Evolutionary conservation across 2,329 filamentous ascomycete species (phyloP).

Genomic region (Exophiala bonariae): DNA sequence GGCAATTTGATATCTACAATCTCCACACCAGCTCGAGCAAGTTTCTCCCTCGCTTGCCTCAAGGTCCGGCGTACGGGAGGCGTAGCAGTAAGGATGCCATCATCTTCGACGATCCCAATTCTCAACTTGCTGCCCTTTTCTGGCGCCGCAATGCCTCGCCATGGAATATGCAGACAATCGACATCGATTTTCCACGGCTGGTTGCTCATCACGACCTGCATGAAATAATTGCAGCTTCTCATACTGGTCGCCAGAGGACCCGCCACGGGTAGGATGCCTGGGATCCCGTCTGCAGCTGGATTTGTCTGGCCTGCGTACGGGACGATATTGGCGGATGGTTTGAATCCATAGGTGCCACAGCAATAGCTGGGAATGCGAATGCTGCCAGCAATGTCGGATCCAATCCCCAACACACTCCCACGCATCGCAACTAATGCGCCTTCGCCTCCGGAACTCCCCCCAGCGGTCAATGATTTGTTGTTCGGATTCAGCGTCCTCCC

Average conservation of each 20-base stretch:
- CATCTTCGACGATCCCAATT: slow-evolving; percentile 41
- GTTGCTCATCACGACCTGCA: slow-evolving; percentile 40
- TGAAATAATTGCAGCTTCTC: slow-evolving; percentile 43
- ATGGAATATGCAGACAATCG: slow-evolving; percentile 15
- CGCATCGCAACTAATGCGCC: slow-evolving; percentile 59
- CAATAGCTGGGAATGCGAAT: slow-evolving; percentile 50
- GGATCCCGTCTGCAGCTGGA: slow-evolving; percentile 44
- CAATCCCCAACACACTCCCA: slow-evolving; percentile 60
- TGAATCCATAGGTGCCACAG: slow-evolving; percentile 51
- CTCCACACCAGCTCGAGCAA: slow-evolving; percentile 42
- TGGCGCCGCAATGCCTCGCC: slow-evolving; percentile 13
- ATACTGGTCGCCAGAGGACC: slow-evolving; percentile 41
- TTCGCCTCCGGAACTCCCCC: slow-evolving; percentile 67
- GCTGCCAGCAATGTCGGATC: slow-evolving; percentile 57
- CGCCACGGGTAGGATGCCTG: slow-evolving; percentile 49
- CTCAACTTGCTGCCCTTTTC: slow-evolving; percentile 31
- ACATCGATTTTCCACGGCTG: slow-evolving; percentile 44
- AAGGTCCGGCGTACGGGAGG: slow-evolving; percentile 40
- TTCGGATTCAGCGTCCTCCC: slow-evolving; percentile 63
- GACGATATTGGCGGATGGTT: slow-evolving; percentile 47
- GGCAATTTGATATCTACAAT: slow-evolving; percentile 42
- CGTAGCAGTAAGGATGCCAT: slow-evolving; percentile 35
- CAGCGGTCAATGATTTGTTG: slow-evolving; percentile 59
- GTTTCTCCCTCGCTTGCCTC: slow-evolving; percentile 36
- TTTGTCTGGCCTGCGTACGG: slow-evolving; percentile 53